Conservation (phyloP, 192 early-diverging fungal species). For the Backusella morwellensis region DNA sequence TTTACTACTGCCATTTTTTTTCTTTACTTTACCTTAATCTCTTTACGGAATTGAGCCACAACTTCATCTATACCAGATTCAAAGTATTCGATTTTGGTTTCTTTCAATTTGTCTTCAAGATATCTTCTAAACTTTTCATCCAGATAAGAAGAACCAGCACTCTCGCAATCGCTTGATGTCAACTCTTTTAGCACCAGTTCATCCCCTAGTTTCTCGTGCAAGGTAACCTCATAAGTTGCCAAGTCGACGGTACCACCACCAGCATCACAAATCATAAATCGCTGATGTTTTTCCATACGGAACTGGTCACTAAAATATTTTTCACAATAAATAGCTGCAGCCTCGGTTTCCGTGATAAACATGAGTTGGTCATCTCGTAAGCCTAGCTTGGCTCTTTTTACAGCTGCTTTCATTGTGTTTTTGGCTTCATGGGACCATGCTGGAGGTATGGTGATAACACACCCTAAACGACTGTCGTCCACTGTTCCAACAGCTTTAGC, state of each 20-base stretch:
- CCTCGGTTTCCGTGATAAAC: slow-evolving; percentile 50
- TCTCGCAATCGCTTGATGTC: not conserved
- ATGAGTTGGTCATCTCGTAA: slow-evolving; percentile 39
- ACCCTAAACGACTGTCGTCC: slow-evolving; percentile 29
- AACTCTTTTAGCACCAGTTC: not conserved
- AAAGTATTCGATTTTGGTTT: not conserved
- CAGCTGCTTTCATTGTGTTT: slow-evolving; percentile 49
- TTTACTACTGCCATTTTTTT: not conserved
- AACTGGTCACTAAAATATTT: slow-evolving; percentile 46
- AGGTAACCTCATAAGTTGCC: not conserved
- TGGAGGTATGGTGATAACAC: slow-evolving; percentile 46
- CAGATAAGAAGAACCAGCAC: not conserved
- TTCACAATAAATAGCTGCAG: slow-evolving; percentile 54
- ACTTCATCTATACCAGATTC: not conserved
- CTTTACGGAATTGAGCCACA: not conserved
- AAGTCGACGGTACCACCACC: slow-evolving; percentile 55
- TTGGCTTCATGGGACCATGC: slow-evolving; percentile 55
- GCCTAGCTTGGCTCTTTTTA: slow-evolving; percentile 49
- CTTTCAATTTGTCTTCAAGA: not conserved
- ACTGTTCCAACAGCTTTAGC: slow-evolving; percentile 39
- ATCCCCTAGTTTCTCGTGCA: not conserved
- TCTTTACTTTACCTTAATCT: not conserved
- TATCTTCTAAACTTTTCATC: not conserved
- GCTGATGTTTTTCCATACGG: slow-evolving; percentile 35
- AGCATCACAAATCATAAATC: slow-evolving; percentile 51